Base-by-base conservation (phyloP, 176 grass and related monocot species). In the Stipa capillata region DNA sequence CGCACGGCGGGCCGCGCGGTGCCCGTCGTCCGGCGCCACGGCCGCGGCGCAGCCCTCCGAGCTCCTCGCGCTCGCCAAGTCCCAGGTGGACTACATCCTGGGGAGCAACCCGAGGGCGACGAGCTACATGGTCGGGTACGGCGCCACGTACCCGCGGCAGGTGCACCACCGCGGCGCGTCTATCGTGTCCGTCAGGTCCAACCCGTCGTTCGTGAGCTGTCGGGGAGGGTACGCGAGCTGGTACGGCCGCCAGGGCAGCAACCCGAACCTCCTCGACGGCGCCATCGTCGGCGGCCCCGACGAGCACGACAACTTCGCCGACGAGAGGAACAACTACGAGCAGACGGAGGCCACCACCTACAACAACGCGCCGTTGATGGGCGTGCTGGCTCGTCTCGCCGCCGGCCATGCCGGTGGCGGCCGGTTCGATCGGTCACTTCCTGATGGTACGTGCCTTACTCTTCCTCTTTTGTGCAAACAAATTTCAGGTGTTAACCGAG, bases 61-160 rank as follows among this genome's bases (percentile, higher is more conserved):
- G 69, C 87, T 97, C 32, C 7, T 97, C 0, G 69, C 45, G 3
- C 83, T 94, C 8, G 92, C 95, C 29, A 87, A 77, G 79, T 90
- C 92, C 33, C 92, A 94, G 91, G 91, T 92, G 76, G 94, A 97
- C 73, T 97, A 97, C 74, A 80, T 94, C 32, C 80, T 94, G 2
- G 94, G 94, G 1, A 85, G 70, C 56, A 97, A 97, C 65, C 94
- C 94, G 25, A 86, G 85, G 79, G 91, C 60, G 37, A 97, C 87
- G 47, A 97, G 94, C 80, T 97, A 97, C 85, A 97, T 94, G 91
- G 87, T 94, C 16, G 94, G 94, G 10, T 94, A 94, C 35, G 87
- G 94, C 33, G 47, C 35, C 13, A 83, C 57, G 2, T 97, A 85
- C 85, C 91, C 94, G 4, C 87, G 18, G 42, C 85, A 87, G 33